Base-by-base conservation (phyloP, 352 stramenopile species). In the Globisporangium echinulatum region DNA sequence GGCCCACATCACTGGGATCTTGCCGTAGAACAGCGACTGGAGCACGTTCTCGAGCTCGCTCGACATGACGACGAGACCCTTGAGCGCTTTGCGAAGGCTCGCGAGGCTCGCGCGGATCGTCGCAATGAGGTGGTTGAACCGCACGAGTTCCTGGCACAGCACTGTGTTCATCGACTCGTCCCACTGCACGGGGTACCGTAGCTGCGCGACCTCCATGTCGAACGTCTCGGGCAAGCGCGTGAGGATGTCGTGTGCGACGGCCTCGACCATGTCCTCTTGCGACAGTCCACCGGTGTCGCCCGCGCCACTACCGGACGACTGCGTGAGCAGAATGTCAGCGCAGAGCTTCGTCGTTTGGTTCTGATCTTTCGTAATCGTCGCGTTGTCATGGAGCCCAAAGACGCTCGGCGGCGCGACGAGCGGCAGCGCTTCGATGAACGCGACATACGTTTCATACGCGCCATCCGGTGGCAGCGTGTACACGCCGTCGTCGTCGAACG, bases 291-390 rank as follows among this genome's bases (percentile, higher is more conserved):
- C 77, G 33, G 78, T 75, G 52, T 82, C 86, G 38, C 72, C 85
- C 13, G 72, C 72, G 14, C 78, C 81, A 7, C 83, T 46, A 2
- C 52, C 52, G 39, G 86, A 86, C 33, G 82, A 92, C 68, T 97
- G 87, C 3, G 95, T 96, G 17, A 97, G 75, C 15, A 98, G 58
- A n/a, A 98, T 79, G 42, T 96, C 91, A 13, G 82, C 84, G 40
- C 97, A 97, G n/a, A 98, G 71, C 47, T 93, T 87, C n/a, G 79
- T 85, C 2, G 94, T 98, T 63, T 98, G 89, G 64, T 98, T 98
- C 63, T 98, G 85, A 37, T 97, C 90, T 69, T 96, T 96, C 5
- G 93, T 97, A 67, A 98, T 97, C 19, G 83, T 97, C 5, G 92
- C 93, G 54, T 98, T 98, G 52, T 96, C 91, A 59, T 98, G 89